Evolutionary conservation across 2,329 filamentous ascomycete genomes (phyloP).

Genomic region (Aspergillus tanneri): DNA sequence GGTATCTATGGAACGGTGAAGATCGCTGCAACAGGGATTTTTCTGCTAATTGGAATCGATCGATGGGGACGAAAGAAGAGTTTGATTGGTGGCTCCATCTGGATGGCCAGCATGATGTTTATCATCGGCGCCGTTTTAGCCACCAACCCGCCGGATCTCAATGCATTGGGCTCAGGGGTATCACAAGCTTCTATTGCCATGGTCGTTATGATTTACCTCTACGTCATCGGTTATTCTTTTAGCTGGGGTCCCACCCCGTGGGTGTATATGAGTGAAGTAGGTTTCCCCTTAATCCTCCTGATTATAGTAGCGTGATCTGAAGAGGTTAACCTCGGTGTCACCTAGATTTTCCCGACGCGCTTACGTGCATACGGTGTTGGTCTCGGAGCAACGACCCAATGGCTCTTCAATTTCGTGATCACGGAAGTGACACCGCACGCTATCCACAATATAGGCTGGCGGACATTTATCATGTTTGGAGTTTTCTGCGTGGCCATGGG

Average conservation of each 20-base stretch:
- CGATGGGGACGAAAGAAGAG: constrained; percentile 38
- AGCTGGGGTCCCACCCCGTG: constrained; percentile 34
- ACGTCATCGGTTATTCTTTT: constrained; percentile 32
- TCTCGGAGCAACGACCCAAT: constrained; percentile 39
- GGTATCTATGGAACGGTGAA: constrained; percentile 43
- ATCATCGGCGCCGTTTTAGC: constrained; percentile 38
- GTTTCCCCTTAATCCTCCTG: constrained; percentile 1
- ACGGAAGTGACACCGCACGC: constrained; percentile 43
- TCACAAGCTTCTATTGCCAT: constrained; percentile 35
- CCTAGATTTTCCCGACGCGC: constrained; percentile 41
- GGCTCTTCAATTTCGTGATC: constrained; percentile 46
- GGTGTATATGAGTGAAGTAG: constrained; percentile 37
- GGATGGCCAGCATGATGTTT: constrained; percentile 41
- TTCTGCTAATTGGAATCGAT: constrained; percentile 40
- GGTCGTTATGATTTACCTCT: constrained; percentile 54
- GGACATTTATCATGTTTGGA: constrained; percentile 45
- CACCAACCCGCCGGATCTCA: constrained; percentile 33
- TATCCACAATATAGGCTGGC: constrained; percentile 40
- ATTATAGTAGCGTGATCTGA: too few relatives aligned
- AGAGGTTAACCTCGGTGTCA: too few relatives aligned
- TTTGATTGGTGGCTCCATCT: constrained; percentile 36
- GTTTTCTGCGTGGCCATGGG: constrained; percentile 40
- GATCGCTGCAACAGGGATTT: constrained; percentile 37
- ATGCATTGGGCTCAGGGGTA: constrained; percentile 20
- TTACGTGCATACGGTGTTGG: constrained; percentile 43